Percentiles rank a stretch among this genome's conserved stretches.
Conservation (phyloP, 2,329 filamentous ascomycete species). For the Chaetomiaceae sp. region DNA sequence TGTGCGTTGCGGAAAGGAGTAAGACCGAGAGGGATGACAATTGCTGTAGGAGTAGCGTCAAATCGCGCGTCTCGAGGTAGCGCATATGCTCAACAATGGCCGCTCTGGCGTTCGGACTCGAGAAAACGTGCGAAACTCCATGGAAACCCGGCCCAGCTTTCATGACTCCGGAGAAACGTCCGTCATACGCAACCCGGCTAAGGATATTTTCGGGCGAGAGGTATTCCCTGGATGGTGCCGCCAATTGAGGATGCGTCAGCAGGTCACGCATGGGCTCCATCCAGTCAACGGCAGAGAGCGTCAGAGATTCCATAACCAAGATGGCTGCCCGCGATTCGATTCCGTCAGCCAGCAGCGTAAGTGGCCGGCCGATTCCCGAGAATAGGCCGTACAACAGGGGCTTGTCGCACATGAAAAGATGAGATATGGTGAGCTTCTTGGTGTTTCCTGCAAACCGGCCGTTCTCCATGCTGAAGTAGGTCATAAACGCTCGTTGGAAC, state of each 20-base stretch:
- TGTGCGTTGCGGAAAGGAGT: constrained; percentile 26
- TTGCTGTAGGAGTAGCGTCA: constrained; percentile 15
- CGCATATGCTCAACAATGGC: constrained; percentile 25
- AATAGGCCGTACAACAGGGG: constrained; percentile 28
- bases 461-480: constrained; percentile 28
- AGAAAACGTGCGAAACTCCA: constrained; percentile 19
- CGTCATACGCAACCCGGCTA: constrained; percentile 23
- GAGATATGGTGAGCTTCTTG: constrained; percentile 19
- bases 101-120: constrained; percentile 14
- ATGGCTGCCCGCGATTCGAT: constrained; percentile 25
- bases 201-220: constrained; percentile 23
- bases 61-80: constrained; percentile 24
- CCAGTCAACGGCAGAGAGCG: constrained; percentile 25
- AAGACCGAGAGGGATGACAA: constrained; percentile 23
- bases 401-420: constrained; percentile 18
- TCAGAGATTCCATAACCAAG: constrained; percentile 26
- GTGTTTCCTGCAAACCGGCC: constrained; percentile 20
- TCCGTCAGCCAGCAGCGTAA: constrained; percentile 26
- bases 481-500: constrained; percentile 29
- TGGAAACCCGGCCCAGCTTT: constrained; percentile 26
- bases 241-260: constrained; percentile 17
- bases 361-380: constrained; percentile 23
- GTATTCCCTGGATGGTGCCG: background rate
- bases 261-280: constrained; percentile 19
- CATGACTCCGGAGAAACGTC: constrained; percentile 26